Evolutionary conservation across 768 basidiomycete species (phyloP), one percentile per base, ranked within the genome.

Genomic region (Podaxis sp.): DNA sequence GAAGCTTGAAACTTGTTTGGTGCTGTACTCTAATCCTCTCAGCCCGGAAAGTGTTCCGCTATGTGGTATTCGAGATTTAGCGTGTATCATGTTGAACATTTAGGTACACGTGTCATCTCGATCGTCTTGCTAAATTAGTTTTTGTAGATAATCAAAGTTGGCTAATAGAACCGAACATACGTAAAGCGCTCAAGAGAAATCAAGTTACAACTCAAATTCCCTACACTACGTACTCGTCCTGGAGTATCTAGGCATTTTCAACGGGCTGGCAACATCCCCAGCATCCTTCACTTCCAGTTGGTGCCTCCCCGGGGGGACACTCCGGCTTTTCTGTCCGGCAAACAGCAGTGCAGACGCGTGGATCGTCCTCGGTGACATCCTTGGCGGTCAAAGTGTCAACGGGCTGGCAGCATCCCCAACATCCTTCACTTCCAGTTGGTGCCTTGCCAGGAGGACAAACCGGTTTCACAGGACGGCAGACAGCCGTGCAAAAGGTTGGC

Each of bases 211-310:
- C 49, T 22, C 13, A 15, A 13, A 4, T 13, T 26, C 26, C 49
- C 20, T 24, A 24, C 22, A 22, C 0, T 50, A 22, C 7, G 13
- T 10, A 11, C 10, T 50, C 13, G 22, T 30, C 28, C 30, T 7
- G 1, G 12, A 13, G 12, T 22, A 22, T 50, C 22, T 8, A 12
- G 10, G 49, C 12, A 13, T 5, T 26, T 15, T 24, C n/a, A 22
- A 50, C n/a, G 22, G 22, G 48, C 40, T 38, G 33, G 40, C 56
- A 56, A 17, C 56, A 56, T 15, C 56, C 56, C 56, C 56, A 56
- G 24, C 56, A 56, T 13, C 56, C 56, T 26, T 56, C 56, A 56
- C 5, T n/a, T 2, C 56, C 56, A 17, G 56, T 56, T 7, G 56
- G 56, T 3, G 36, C 20, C 44, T 56, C 40, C 0, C 56, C 56